These are phyloP conservation scores for Mycena metata DNA, from an alignment of 768 basidiomycete species.

Conservation along the genomic window DNA sequence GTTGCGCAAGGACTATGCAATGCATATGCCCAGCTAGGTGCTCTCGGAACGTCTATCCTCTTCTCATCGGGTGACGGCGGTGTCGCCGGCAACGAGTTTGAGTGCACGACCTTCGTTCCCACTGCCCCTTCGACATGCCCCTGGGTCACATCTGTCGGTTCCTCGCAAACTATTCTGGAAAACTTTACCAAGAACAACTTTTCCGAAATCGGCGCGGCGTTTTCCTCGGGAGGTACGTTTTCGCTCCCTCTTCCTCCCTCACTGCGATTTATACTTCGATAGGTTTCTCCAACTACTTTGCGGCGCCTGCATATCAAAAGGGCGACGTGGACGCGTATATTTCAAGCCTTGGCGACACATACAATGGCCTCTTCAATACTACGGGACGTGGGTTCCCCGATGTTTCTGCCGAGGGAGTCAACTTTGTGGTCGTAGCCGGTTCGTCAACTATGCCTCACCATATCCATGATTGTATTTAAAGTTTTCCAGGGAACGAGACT, in stretches of 20 bases:
- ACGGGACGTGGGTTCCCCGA: conserved; percentile 38
- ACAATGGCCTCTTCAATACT: conserved; percentile 33
- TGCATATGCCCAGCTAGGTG: conserved; percentile 60
- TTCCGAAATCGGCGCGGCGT: too few species aligned
- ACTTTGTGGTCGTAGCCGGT: conserved; percentile 28
- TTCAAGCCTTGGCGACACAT: conserved; percentile 36
- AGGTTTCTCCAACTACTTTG: conserved; percentile 58
- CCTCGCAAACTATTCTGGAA: too few species aligned
- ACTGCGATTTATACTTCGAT: conserved; percentile 38
- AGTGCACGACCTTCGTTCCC: too few species aligned
- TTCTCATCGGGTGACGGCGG: conserved; percentile 64
- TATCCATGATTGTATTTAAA: neutral
- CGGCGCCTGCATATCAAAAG: conserved; percentile 51
- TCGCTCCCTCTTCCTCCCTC: conserved; percentile 5
- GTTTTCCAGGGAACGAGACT: conserved; percentile 15
- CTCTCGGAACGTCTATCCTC: conserved; percentile 59
- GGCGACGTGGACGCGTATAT: conserved; percentile 46
- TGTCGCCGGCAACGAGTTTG: conserved; percentile 50
- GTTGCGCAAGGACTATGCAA: too few species aligned
- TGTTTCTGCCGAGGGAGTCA: conserved; percentile 32
- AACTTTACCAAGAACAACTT: too few species aligned
- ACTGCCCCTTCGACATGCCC: too few species aligned
- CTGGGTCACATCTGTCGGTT: too few species aligned
- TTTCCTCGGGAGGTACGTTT: conserved; percentile 15
- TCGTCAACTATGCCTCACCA: conserved; percentile 1